Percentiles rank a stretch among this genome's conserved stretches.
Conservation (phyloP, 345 rosid genomes). For the Isatis tinctoria region DNA sequence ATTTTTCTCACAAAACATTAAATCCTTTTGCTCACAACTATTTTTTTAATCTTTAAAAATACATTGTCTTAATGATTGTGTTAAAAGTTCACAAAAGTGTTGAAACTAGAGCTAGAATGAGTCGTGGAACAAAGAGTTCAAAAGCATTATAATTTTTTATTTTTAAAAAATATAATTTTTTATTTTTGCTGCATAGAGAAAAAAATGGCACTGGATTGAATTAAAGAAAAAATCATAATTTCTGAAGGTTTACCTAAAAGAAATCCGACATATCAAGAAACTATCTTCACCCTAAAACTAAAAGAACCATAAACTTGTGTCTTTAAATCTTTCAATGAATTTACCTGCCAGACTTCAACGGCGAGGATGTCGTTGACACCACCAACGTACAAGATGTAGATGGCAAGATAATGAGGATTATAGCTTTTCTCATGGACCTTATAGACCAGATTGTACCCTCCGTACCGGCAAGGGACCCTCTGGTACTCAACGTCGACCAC, state of each 20-base stretch:
- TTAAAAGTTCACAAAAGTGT: neutral
- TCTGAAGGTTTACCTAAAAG: no score
- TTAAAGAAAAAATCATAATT: no score
- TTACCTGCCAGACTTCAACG: slow-evolving; percentile 65
- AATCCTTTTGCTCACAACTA: neutral
- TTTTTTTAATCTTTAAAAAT: neutral
- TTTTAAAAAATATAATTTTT: no score
- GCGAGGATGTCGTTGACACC: slow-evolving; percentile 59
- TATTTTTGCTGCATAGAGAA: neutral
- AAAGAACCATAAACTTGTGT: neutral
- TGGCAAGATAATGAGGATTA: slow-evolving; percentile 60
- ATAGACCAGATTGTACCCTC: slow-evolving; percentile 42
- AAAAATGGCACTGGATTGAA: no score
- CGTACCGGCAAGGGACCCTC: slow-evolving; percentile 58
- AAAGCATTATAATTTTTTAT: no score
- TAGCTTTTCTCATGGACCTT: slow-evolving; percentile 74
- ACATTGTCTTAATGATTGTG: neutral
- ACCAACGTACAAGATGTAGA: slow-evolving; percentile 45
- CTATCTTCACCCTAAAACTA: neutral
- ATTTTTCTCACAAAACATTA: neutral
- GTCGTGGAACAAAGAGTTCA: neutral
- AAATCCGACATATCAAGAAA: neutral
- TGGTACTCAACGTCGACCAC: slow-evolving; percentile 75
- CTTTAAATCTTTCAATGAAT: neutral
- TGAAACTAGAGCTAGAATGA: neutral